Evolutionary conservation across 345 rosid species (phyloP).

Genomic region (Theobroma cacao): DNA sequence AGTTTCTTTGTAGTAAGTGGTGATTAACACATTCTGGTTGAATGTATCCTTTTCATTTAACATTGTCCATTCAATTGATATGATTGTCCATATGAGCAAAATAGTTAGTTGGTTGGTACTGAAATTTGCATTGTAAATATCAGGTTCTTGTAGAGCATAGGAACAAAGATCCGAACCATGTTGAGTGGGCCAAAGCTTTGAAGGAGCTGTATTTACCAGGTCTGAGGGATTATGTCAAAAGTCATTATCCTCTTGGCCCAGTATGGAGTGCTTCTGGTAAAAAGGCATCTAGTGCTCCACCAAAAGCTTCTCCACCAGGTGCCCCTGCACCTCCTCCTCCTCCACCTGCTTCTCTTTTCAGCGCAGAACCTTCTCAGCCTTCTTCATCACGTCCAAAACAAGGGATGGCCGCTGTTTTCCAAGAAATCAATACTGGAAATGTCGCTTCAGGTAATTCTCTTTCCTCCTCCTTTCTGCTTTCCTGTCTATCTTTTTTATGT

Average conservation of each 20-base stretch:
- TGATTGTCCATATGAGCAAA: neutral
- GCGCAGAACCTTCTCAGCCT: slow-evolving; percentile 62
- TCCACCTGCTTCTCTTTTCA: slow-evolving; percentile 71
- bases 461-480: slow-evolving; percentile 9
- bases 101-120: slow-evolving; percentile 7
- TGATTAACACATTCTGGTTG: neutral
- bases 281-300: slow-evolving; percentile 42
- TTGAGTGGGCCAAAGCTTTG: slow-evolving; percentile 96
- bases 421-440: slow-evolving; percentile 69
- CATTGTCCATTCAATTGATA: neutral
- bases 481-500: neutral
- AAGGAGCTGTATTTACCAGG: slow-evolving; percentile 93
- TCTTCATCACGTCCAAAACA: slow-evolving; percentile 76
- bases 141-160: slow-evolving; percentile 88
- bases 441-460: slow-evolving; percentile 61
- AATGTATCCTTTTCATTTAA: neutral
- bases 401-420: slow-evolving; percentile 97
- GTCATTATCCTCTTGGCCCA: slow-evolving; percentile 86
- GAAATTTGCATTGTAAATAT: slow-evolving; percentile 15
- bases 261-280: slow-evolving; percentile 77
- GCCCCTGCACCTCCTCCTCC: slow-evolving; percentile 94
- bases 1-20: neutral
- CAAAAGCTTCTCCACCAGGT: slow-evolving; percentile 51
- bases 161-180: slow-evolving; percentile 82
- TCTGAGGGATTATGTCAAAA: slow-evolving; percentile 85